Conservation (phyloP, 345 rosid genomes). For the Turritis glabra region DNA sequence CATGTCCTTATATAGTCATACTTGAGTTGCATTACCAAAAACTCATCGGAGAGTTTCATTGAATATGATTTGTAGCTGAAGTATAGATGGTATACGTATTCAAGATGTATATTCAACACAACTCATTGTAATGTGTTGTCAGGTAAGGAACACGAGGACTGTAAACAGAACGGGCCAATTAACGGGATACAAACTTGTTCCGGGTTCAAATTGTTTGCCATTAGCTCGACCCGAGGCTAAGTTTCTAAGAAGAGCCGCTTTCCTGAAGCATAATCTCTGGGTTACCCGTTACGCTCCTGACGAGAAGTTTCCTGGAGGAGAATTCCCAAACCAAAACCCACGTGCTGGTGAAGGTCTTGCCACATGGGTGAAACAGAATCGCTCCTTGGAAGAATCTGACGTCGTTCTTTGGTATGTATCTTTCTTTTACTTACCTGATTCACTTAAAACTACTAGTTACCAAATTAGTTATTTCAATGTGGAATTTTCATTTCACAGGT, state of each 20-base stretch:
- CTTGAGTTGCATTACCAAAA: neutral
- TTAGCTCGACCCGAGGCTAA: conserved; percentile 85
- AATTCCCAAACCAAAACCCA: conserved; percentile 92
- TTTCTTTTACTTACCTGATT: neutral
- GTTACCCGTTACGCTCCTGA: conserved; percentile 66
- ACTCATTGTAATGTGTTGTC: conserved; percentile 24
- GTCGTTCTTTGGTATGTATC: conserved; percentile 75
- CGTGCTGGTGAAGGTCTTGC: conserved; percentile 83
- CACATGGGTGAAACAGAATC: conserved; percentile 85
- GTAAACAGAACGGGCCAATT: conserved; percentile 89
- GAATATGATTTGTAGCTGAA: neutral
- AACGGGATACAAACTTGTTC: conserved; percentile 82
- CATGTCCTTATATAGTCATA: conserved; percentile 7
- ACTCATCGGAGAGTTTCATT: neutral
- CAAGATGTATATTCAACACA: neutral
- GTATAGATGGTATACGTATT: neutral
- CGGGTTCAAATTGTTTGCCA: conserved; percentile 89
- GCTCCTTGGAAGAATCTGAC: conserved; percentile 76
- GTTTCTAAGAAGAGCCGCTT: conserved; percentile 83
- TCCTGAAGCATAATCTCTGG: conserved; percentile 86
- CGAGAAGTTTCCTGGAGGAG: conserved; percentile 90
- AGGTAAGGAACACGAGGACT: conserved; percentile 89
- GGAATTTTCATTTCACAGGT: conserved; percentile 48
- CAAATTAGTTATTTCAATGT: neutral
- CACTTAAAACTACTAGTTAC: neutral